phyloP scores from a whole-genome alignment of 345 rosid species.

The Mangifera indica region DNA sequence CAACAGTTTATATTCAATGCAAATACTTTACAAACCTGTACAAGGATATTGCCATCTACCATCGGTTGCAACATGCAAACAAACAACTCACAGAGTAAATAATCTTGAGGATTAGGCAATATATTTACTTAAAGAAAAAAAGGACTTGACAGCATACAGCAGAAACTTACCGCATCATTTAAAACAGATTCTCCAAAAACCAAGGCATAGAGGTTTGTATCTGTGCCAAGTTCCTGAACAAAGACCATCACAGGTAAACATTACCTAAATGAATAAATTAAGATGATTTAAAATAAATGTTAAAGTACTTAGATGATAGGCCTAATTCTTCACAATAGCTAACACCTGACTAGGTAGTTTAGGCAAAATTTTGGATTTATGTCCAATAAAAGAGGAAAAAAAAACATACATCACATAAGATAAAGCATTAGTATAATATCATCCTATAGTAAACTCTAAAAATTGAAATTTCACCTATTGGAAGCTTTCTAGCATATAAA shows the following conservation, averaged over 20 bases:
- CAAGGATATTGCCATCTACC: constrained; percentile 94
- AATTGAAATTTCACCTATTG: not conserved
- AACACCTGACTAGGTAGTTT: no score
- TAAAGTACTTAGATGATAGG: not conserved
- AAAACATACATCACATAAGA: not conserved
- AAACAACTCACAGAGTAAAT: constrained; percentile 14
- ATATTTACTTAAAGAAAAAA: constrained; percentile 18
- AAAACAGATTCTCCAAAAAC: constrained; percentile 98
- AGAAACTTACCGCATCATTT: constrained; percentile 85
- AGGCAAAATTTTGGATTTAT: not conserved
- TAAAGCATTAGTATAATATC: not conserved
- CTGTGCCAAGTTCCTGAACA: constrained; percentile 94
- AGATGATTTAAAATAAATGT: not conserved
- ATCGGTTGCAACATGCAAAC: constrained; percentile 28
- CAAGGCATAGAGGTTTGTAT: constrained; percentile 86
- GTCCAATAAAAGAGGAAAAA: no score
- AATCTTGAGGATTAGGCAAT: not conserved
- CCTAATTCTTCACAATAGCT: not conserved
- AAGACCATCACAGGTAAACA: constrained; percentile 10
- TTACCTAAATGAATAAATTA: not conserved
- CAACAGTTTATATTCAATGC: constrained; percentile 9
- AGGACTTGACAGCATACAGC: constrained; percentile 12
- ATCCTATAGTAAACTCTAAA: not conserved
- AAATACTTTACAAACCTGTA: constrained; percentile 63
- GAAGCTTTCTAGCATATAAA: not conserved